Evolutionary conservation across 2,329 filamentous ascomycete genomes (phyloP).

Genomic region (Paraconiothyrium sp.): DNA sequence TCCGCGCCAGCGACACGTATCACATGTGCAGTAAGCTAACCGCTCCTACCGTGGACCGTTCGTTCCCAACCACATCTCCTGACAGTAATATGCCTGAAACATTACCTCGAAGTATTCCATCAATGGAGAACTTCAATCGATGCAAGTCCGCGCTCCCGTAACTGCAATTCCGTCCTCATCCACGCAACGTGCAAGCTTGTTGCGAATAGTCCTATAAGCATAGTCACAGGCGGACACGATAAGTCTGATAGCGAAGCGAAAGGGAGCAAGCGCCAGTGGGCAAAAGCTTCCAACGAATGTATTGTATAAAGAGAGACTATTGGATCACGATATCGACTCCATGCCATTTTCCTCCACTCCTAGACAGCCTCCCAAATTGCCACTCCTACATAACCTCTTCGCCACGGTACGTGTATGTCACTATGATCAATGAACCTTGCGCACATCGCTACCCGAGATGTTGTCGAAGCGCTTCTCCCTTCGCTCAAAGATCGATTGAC

Average conservation of each 20-base stretch:
- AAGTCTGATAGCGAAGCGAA: no score
- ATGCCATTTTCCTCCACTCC: not conserved
- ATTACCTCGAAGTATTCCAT: no score
- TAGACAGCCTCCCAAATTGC: not conserved
- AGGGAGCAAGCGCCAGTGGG: not conserved
- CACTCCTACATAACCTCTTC: not conserved
- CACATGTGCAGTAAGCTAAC: no score
- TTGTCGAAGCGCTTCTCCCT: not conserved
- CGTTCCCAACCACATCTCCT: no score
- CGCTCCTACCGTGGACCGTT: no score
- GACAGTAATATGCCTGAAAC: no score
- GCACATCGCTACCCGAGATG: not conserved
- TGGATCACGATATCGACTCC: not conserved
- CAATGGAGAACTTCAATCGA: no score
- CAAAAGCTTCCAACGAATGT: not conserved
- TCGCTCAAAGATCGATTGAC: no score
- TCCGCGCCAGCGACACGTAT: not conserved
- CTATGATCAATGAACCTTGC: not conserved
- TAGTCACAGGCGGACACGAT: no score
- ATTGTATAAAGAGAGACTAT: slow-evolving; percentile 1
- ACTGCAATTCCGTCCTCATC: not conserved
- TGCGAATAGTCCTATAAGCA: no score
- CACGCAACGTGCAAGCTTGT: not conserved
- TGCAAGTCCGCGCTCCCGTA: no score
- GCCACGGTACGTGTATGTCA: not conserved